Evolutionary conservation across 1,284 basidiomycete genomes (phyloP).

Genomic region (Moesziomyces aphidis): DNA sequence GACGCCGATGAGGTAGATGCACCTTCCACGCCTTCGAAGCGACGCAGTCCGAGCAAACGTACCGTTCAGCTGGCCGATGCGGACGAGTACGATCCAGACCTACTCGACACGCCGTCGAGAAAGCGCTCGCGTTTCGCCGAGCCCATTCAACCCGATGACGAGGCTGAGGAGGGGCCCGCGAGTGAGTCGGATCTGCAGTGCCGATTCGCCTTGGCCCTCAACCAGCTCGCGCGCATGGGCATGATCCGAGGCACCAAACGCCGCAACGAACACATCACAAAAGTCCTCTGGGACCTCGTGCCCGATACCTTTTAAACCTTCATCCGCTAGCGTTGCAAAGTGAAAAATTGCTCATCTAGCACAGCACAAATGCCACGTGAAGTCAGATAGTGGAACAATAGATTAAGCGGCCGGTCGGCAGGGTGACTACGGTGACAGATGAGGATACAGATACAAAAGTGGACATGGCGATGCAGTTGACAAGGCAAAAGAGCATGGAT

Average conservation of each 20-base stretch:
- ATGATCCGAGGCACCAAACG: constrained; percentile 56
- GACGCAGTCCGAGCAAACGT: constrained; percentile 9
- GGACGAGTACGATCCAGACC: constrained; percentile 17
- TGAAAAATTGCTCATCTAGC: neutral
- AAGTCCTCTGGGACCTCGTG: constrained; percentile 60
- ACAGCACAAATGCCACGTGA: too few species aligned
- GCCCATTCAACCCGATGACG: neutral
- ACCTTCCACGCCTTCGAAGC: constrained; percentile 10
- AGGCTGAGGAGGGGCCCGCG: neutral
- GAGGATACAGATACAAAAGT: constrained; percentile 7
- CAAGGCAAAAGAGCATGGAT: neutral
- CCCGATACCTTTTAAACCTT: constrained; percentile 22
- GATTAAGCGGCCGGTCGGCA: constrained; percentile 3
- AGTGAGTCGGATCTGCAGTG: constrained; percentile 38
- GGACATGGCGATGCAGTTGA: neutral
- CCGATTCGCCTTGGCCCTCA: constrained; percentile 60
- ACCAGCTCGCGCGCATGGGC: constrained; percentile 61
- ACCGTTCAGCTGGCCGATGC: neutral
- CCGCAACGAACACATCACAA: constrained; percentile 59
- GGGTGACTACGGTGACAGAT: neutral
- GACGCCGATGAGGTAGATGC: constrained; percentile 2
- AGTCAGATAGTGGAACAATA: neutral
- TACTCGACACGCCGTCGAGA: constrained; percentile 24
- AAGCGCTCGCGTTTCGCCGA: neutral
- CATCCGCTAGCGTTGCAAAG: neutral